Conservation (phyloP, 2,329 filamentous ascomycete species). For the Fusarium aywerte region DNA sequence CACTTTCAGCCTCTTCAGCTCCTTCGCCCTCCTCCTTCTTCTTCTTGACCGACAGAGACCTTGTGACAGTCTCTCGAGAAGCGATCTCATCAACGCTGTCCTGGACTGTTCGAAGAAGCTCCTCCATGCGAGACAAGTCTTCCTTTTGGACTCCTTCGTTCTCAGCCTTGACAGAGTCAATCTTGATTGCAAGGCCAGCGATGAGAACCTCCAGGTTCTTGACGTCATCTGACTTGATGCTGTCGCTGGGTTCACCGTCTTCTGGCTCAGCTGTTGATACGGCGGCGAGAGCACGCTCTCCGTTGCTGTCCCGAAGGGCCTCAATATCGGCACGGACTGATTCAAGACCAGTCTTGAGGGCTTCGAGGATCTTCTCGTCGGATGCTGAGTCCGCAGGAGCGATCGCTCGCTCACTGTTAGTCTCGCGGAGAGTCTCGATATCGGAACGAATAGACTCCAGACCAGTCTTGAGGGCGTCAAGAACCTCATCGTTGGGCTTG, state of each 20-base stretch:
- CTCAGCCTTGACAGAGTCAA: conserved; percentile 66
- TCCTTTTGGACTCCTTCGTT: conserved; percentile 57
- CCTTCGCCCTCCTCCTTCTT: conserved; percentile 39
- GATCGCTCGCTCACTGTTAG: conserved; percentile 72
- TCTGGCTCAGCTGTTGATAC: conserved; percentile 36
- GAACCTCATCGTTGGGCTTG: conserved; percentile 82
- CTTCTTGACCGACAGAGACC: conserved; percentile 36
- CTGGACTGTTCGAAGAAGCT: conserved; percentile 62
- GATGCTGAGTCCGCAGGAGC: conserved; percentile 51
- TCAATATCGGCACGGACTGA: conserved; percentile 80
- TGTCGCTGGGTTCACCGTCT: conserved; percentile 56
- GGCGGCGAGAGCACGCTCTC: conserved; percentile 60
- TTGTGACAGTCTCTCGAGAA: conserved; percentile 45
- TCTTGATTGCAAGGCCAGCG: conserved; percentile 82
- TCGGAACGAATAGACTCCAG: conserved; percentile 77
- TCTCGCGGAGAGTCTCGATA: conserved; percentile 72
- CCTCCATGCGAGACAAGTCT: conserved; percentile 67
- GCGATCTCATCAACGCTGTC: conserved; percentile 59
- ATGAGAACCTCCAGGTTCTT: conserved; percentile 88
- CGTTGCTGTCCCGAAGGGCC: conserved; percentile 68
- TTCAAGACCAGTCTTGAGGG: conserved; percentile 80
- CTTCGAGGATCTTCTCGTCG: conserved; percentile 82
- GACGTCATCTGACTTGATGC: conserved; percentile 76
- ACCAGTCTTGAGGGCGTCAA: conserved; percentile 84
- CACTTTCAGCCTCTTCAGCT: conserved; percentile 10